Base-by-base conservation (phyloP, 805 yeast genomes). In the Wickerhamiella cacticola region DNA sequence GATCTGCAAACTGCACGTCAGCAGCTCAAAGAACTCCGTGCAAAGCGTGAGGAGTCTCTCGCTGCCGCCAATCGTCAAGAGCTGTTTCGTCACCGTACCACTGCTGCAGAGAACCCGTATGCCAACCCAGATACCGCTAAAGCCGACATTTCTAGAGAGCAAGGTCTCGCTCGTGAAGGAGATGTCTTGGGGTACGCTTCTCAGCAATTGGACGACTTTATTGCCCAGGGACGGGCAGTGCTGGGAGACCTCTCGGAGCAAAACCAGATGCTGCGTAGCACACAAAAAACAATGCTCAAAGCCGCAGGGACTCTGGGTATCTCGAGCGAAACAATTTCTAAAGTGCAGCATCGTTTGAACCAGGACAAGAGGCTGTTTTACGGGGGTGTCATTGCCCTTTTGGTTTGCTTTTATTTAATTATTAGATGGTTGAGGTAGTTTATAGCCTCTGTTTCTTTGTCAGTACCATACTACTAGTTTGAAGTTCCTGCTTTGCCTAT, bases 301-400 rank as follows among this genome's bases (percentile, higher is more conserved):
- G 74, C 83, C 22, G 76, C 92, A 52, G 71, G 75, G 42, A 86
- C 95, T 1, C 70, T 92, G 50, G 96, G 96, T 5, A 82, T 92
- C 1, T 82, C 95, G 28, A 79, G 78, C 53, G 81, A 81, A 13
- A 89, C 97, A 1, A 86, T 92, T 41, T 70, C 82, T 48, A 71
- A 73, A 47, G 80, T 89, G 26, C 92, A 87, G 63, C 75, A 78
- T 55, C 73, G 95, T 48, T 89, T 94, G 9, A 76, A 74, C 55
- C 81, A 85, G 61, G 97, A 89, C 62, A 87, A 87, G 61, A 74
- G 85, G 71, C 67, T 92, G 25, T 92, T 92, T 60, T 87, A 82
- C 72, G 78, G 80, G 10, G 83, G 87, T 26, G 76, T 83, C 2
- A 40, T 72, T 1, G 55, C 80, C 25, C 73, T 84, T 64, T 60